phyloP scores from a whole-genome alignment of 352 stramenopile species.

The Phytophthora brassicae region DNA sequence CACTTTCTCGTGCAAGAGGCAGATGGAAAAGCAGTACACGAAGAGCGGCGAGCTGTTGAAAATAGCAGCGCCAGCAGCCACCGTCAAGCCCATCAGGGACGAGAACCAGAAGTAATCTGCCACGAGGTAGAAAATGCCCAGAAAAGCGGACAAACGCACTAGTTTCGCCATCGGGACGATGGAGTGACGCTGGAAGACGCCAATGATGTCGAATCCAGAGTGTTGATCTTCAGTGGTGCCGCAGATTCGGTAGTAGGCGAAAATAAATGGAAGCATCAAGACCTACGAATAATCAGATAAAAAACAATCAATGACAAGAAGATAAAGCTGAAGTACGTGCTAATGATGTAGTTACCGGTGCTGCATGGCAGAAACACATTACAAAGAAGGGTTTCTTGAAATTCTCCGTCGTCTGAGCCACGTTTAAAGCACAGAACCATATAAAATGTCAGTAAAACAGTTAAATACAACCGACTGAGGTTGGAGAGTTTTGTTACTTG shows the following conservation, averaged over 20 bases:
- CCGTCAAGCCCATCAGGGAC: conserved; percentile 42
- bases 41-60: conserved; percentile 64
- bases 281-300: conserved; percentile 12
- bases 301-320: neutral
- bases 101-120: conserved; percentile 69
- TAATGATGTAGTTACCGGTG: conserved; percentile 25
- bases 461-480: neutral
- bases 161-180: conserved; percentile 32
- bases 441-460: neutral
- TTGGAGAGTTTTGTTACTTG: conserved; percentile 26
- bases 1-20: conserved; percentile 44
- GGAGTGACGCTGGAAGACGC: conserved; percentile 39
- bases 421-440: neutral
- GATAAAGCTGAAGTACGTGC: neutral
- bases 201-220: conserved; percentile 11
- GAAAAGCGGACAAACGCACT: conserved; percentile 30
- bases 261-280: conserved; percentile 35
- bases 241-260: conserved; percentile 37
- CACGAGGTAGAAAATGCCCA: conserved; percentile 49
- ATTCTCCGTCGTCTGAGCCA: conserved; percentile 1
- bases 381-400: conserved; percentile 60
- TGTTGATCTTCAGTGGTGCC: conserved; percentile 19
- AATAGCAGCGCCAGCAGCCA: conserved; percentile 45
- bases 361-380: conserved; percentile 49
- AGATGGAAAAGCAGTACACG: conserved; percentile 68